Conservation (phyloP, 306 rosid genomes). For the Carpinus fangiana region DNA sequence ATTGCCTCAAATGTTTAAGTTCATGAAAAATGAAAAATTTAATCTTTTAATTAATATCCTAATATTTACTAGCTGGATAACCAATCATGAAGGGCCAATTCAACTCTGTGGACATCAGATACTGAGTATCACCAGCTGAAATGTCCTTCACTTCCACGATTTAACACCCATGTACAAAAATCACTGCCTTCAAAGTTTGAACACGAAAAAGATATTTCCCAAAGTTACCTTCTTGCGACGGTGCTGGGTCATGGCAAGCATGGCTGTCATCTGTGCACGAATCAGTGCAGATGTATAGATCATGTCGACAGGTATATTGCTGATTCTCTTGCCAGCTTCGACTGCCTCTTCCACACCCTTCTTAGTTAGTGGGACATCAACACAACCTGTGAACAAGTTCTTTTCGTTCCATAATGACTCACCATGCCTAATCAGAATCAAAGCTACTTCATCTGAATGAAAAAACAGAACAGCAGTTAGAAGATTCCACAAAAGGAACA, state of each 20-base stretch:
- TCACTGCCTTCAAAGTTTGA: not conserved
- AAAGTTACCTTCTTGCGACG: conserved; percentile 78
- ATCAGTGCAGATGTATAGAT: conserved; percentile 92
- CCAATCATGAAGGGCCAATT: not conserved
- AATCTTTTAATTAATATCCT: too few species aligned
- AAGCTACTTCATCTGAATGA: conserved; percentile 80
- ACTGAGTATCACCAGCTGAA: not conserved
- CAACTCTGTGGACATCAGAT: not conserved
- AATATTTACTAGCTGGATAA: not conserved
- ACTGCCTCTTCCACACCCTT: conserved; percentile 98
- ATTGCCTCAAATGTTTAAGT: too few species aligned
- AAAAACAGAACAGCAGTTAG: conserved; percentile 22
- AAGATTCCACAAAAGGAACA: conserved; percentile 16
- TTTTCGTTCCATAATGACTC: conserved; percentile 97
- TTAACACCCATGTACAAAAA: not conserved
- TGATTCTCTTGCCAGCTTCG: conserved; percentile 99
- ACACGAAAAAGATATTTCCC: conserved; percentile 2
- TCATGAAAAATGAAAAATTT: too few species aligned
- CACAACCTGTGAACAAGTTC: conserved; percentile 97
- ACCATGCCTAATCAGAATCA: conserved; percentile 92
- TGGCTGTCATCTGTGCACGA: conserved; percentile 99
- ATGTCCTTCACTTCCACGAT: not conserved
- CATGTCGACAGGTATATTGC: conserved; percentile 90
- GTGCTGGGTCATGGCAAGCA: conserved; percentile 99
- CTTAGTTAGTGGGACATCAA: conserved; percentile 91